Base-by-base conservation (phyloP, 1,139 yeast genomes). In the Protomyces pachydermus region DNA sequence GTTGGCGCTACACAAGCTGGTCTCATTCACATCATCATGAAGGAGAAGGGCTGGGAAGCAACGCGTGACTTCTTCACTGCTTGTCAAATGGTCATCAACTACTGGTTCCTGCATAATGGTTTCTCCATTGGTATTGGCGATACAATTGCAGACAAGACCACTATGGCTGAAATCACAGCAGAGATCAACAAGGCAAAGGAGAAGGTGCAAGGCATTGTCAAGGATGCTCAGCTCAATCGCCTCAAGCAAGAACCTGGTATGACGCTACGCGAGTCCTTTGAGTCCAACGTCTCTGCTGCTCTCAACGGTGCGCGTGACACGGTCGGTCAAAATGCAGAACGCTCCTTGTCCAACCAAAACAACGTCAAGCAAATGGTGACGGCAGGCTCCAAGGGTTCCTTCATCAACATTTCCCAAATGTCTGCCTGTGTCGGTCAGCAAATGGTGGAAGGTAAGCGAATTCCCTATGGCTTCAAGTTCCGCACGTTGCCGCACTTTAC, bases 351-450 rank as follows among this genome's bases (percentile, higher is more conserved):
- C 75, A 97, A 91, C 73, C 81, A 87, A 71, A 95, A 95, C 75
- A 93, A 91, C 74, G 98, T 95, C 71, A 95, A 95, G 75, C 98
- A 95, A 80, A 95, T 95, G 99, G 98, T 93, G 67, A 88, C 93
- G 69, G 93, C 98, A 14, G 99, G 99, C 74, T 95, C 99, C 37
- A 95, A 95, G 78, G 99, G 99, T 81, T 95, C 98, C 14, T 93
- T 91, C 76, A 95, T 95, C 76, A 95, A 95, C 76, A 93, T 95
- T 76, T 95, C 99, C 34, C 98, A 91, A 79, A 95, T 95, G 98
- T 91, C 98, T 57, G 99, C 99, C 6, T 93, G 98, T 87, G 99
- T 93, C 38, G 99, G 99, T 72, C 99, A 95, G 78, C 99, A 95
- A 76, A 93, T 95, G 78, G 98, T 95, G 56, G 98, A 93, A 79